A percentile compares a stretch with the other conserved stretches of the same genome.
Conservation (phyloP, 768 basidiomycete genomes). For the Lactarius psammicola region DNA sequence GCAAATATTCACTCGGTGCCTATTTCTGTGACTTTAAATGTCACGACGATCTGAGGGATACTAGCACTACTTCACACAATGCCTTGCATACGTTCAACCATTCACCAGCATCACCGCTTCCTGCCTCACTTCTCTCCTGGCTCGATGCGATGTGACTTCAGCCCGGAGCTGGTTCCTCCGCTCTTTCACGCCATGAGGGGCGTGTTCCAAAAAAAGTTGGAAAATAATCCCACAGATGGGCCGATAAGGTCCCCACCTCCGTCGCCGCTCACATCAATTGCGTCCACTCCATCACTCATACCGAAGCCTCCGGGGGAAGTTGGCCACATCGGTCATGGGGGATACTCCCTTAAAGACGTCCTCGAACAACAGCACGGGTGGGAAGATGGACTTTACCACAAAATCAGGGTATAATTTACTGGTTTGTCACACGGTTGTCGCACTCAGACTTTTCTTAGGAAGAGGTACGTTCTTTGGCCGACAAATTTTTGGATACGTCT, state of each 20-base stretch:
- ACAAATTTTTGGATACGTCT: slow-evolving; percentile 1
- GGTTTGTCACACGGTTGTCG: background rate
- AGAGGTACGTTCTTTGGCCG: background rate
- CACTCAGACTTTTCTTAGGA: background rate
- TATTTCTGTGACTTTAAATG: too few species aligned
- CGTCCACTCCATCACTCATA: background rate
- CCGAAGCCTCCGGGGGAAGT: slow-evolving; percentile 5
- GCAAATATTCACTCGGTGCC: too few species aligned
- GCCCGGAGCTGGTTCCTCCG: background rate
- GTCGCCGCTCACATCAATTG: background rate
- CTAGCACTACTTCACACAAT: background rate
- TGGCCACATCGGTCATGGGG: background rate
- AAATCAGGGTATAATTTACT: background rate
- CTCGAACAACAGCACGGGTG: background rate
- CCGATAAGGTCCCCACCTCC: background rate
- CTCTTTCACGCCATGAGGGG: background rate
- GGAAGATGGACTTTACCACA: slow-evolving; percentile 1
- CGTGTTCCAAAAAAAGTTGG: background rate
- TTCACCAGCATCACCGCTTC: background rate
- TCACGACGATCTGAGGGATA: too few species aligned
- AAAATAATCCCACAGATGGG: background rate
- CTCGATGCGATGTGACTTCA: background rate
- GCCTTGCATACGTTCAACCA: background rate
- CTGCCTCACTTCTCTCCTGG: slow-evolving; percentile 1
- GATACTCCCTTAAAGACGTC: background rate